Base-by-base conservation (phyloP, 768 basidiomycete genomes). In the Cyathus striatus region DNA sequence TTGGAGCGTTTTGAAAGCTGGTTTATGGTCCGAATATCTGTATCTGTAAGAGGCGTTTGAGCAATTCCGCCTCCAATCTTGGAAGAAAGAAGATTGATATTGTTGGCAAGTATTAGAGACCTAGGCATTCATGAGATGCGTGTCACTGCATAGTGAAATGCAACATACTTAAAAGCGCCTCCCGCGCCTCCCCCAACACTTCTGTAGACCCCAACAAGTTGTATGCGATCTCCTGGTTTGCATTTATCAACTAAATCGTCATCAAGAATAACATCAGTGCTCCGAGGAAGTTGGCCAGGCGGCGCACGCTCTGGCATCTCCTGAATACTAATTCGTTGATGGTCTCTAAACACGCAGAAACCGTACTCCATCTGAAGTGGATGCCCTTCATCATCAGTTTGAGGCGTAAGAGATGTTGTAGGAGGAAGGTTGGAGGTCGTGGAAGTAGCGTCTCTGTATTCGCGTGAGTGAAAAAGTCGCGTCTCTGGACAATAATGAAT, bases 251-350 rank as follows among this genome's bases (percentile, higher is more conserved):
- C 96, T 39, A 98, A 70, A 61, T 99, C 96, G 49, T 96, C 94
- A 52, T 96, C 95, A 49, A 97, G 65, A 35, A 97, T 89, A 41
- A 98, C 86, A 62, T 99, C 96, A 25, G 92, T 93, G 55, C 93
- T 94, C 38, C 96, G 78, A 35, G 96, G 96, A 22, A 99, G 73
- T 62, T 97, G 95, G 22, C 96, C 96, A 34, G 96, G 89, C 20
- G 96, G 96, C 12, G 96, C 94, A 18, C 96, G 83, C 65, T 99
- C 96, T 2, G 96, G 96, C 95, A 99, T 98, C 59, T 99, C 96
- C 68, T 99, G 96, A 49, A 99, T 98, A 62, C 84, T 92, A 58
- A 98, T 90, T 50, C 92, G 83, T 64, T 99, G 96, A 63, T 98
- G 91, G 65, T 99, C 96, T 44, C 90, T 75, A 70, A 96, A 99